Evolutionary conservation across 148 eudicot species (phyloP), one percentile per base, ranked within the genome.

Genomic region (Beta vulgaris): DNA sequence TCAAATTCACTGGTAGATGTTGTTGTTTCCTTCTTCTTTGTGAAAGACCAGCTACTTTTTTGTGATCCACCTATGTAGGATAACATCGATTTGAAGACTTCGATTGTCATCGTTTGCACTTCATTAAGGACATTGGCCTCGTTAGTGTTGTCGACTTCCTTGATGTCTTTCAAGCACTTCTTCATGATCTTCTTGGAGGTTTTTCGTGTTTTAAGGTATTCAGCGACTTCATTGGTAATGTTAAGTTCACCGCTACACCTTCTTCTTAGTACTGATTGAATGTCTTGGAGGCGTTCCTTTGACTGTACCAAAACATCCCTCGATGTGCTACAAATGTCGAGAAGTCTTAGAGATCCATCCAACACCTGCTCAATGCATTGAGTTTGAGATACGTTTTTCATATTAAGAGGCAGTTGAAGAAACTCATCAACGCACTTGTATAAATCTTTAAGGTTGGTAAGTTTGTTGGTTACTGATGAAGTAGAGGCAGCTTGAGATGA

Each of bases 281-380:
- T 66, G 3, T 75, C 71, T 76, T 83, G 78, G 0, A 79, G 46
- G 3, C 48, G 69, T 26, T 86, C 75, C 40, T 69, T 82, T 13
- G 77, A 72, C 42, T 77, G 69, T 9, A 63, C 62, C 40, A 76
- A 55, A 26, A 73, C 70, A 58, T 86, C 84, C 61, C 74, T 75
- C 19, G 78, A 44, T 0, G 72, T 58, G 18, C 66, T 23, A 40
- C 86, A 82, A 0, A 73, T 28, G 75, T 87, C 88, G 14, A 87
- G 68, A 21, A 87, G 74, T 68, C 73, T 72, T n/a, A 83, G 74
- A 68, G 80, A 76, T 16, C 84, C 82, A 29, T 82, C 86, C 55
- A 80, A 77, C 7, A 73, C 58, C 67, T 63, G 73, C 25, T 77
- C 79, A 11, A 49, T 48, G 0, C 48, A 35, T 13, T 25, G 51